Base-by-base conservation (phyloP, 2,329 filamentous ascomycete species). In the Colletotrichum australisinense region DNA sequence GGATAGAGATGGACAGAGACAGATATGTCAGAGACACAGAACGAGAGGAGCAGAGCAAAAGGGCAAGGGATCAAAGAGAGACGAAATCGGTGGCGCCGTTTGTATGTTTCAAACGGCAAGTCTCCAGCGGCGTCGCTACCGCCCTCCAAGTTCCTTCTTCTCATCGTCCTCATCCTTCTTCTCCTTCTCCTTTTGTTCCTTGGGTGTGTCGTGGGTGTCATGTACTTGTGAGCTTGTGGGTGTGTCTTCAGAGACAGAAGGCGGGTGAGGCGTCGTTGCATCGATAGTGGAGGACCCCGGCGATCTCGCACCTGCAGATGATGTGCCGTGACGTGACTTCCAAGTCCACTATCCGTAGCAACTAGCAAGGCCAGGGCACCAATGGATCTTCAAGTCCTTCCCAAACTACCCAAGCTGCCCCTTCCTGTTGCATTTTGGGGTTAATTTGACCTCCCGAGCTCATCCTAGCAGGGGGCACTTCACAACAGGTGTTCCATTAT, bases 1-100 rank as follows among this genome's bases (percentile, higher is more conserved):
- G 30, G 63, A 26, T n/a, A 49, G 16, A 24, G 22, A 56, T 55
- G 49, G 8, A 56, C 7, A 38, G n/a, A 12, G n/a, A 16, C 30
- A 26, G 9, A 11, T 22, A 24, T 26, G 53, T 9, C 19, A 32
- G 19, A 57, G 63, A 52, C 24, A 24, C 53, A 52, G 42, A 49
- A 22, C 19, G 26, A 67, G 35, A 67, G 49, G 24, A 58, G 42
- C 30, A 67, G 35, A 24, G 24, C 53, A 26, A 32, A 46, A 30
- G 53, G 32, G 53, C 35, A 65, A 35, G 35, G 38, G 30, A 19
- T 19, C 28, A 66, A 26, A 30, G 9, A 35, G 63, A 52, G n/a
- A 24, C 53, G 35, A 46, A 14, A 65, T 65, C 38, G 67, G 67
- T 69, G 52, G 67, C 67, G 67, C 62, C 67, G 62, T 65, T 58